Evolutionary conservation across 2,329 filamentous ascomycete genomes (phyloP).

Genomic region (Reticulascus tulasneorum): DNA sequence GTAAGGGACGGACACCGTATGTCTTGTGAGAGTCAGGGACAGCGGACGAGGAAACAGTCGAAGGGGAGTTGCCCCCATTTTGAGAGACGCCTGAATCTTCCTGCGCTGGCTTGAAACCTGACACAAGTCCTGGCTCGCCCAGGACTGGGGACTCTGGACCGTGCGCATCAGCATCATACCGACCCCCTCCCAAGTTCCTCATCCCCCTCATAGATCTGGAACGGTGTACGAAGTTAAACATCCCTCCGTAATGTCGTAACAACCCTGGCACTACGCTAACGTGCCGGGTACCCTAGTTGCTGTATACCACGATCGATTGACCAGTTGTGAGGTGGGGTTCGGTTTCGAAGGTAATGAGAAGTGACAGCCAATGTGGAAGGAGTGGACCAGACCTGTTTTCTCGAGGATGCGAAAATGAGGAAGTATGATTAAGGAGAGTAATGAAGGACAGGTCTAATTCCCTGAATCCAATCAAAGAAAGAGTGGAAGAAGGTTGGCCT

Average conservation of each 20-base stretch:
- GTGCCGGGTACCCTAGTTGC: too few relatives aligned
- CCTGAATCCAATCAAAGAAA: constrained; percentile 1
- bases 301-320: too few relatives aligned
- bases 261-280: too few relatives aligned
- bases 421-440: background rate
- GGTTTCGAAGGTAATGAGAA: constrained; percentile 9
- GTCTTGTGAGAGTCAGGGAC: constrained; percentile 18
- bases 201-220: constrained; percentile 24
- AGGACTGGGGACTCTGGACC: constrained; percentile 17
- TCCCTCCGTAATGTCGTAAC: constrained; percentile 17
- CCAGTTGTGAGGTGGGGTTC: constrained; percentile 6
- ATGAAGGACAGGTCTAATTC: background rate
- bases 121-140: constrained; percentile 26
- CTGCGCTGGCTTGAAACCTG: constrained; percentile 29
- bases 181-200: constrained; percentile 16
- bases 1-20: constrained; percentile 17
- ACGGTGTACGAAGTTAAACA: constrained; percentile 29
- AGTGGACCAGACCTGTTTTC: too few relatives aligned
- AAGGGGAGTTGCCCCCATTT: constrained; percentile 24
- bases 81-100: constrained; percentile 23
- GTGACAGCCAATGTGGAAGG: too few relatives aligned
- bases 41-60: constrained; percentile 24
- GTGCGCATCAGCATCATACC: constrained; percentile 16
- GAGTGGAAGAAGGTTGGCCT: background rate
- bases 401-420: too few relatives aligned